Evolutionary conservation across 257 asterid species (phyloP), one percentile per base, ranked within the genome.

Genomic region (Petunia secreta): DNA sequence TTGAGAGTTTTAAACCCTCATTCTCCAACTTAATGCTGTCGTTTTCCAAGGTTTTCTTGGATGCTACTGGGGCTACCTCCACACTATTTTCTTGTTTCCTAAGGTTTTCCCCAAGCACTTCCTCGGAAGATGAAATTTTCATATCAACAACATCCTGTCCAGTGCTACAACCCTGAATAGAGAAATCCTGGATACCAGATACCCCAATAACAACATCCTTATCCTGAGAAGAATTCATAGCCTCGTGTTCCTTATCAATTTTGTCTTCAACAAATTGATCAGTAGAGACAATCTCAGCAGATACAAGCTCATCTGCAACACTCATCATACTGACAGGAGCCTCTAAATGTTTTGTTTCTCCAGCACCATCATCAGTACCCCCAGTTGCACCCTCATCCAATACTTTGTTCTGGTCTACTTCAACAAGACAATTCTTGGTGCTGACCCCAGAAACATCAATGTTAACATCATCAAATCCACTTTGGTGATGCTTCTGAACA

Each of bases 1-100:
- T 77, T 43, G 63, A 43, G 75, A 78, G 84, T 82, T 85, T 75
- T 63, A 80, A 44, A 57, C 38, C 48, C 74, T 80, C 84, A 36
- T 80, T 73, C 58, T 81, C 83, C 46, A 69, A 63, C 71, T 79
- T 65, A 75, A 55, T 8, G 46, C 6, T 83, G 59, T 13, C 6
- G 59, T 14, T 67, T 75, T 38, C 82, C 53, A 44, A 54, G 79
- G 48, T n/a, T 66, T 78, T 80, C 25, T 63, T 60, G 48, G 80
- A 44, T 78, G 73, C 50, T 64, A 54, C 46, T 43, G 69, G 48
- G 13, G 43, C 58, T 68, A 44, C 82, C 48, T 50, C 65, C 75
- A 4, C 39, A 13, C 52, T 75, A 57, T 82, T 77, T 38, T 43
- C 82, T 13, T 40, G 65, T 59, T 57, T 68, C 80, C 36, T 36